A percentile compares a stretch with the other conserved stretches of the same genome.
These are phyloP conservation scores for Zymoseptoria passerinii DNA, from an alignment of 2,329 filamentous ascomycete species.

Conservation along the genomic window DNA sequence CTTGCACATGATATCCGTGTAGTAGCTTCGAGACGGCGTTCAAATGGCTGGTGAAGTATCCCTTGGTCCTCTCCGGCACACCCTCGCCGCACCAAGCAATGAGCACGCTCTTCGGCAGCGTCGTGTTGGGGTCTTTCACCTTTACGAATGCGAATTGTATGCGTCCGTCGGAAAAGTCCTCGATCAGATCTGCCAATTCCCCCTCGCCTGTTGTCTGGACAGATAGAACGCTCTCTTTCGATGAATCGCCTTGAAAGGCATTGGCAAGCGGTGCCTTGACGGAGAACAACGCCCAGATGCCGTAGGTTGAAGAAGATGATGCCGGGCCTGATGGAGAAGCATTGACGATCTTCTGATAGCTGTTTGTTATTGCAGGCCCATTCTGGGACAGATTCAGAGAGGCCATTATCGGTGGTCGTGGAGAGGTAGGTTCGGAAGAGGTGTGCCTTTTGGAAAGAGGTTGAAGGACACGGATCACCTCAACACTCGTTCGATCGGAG, in stretches of 20 bases:
- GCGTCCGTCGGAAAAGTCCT: slow-evolving; percentile 93
- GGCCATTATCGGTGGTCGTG: slow-evolving; percentile 55
- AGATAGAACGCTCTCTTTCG: slow-evolving; percentile 91
- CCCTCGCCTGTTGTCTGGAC: slow-evolving; percentile 91
- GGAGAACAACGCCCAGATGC: slow-evolving; percentile 88
- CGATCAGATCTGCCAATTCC: slow-evolving; percentile 78
- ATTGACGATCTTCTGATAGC: slow-evolving; percentile 60
- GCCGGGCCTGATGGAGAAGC: slow-evolving; percentile 48
- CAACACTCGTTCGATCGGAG: neutral
- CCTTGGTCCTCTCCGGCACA: slow-evolving; percentile 96
- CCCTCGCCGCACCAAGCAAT: slow-evolving; percentile 97
- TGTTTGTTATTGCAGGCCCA: slow-evolving; percentile 45
- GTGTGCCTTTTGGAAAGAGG: neutral
- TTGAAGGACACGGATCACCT: neutral
- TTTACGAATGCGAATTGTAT: slow-evolving; percentile 97
- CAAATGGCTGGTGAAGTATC: slow-evolving; percentile 94
- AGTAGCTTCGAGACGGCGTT: slow-evolving; percentile 84
- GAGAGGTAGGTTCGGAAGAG: neutral
- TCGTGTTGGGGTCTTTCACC: slow-evolving; percentile 88
- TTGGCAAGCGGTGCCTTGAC: slow-evolving; percentile 87
- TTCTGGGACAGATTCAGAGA: slow-evolving; percentile 50
- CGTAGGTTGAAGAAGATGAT: slow-evolving; percentile 68
- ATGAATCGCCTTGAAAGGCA: slow-evolving; percentile 77
- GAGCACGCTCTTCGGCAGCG: slow-evolving; percentile 81
- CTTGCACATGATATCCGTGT: slow-evolving; percentile 94